phyloP scores from a whole-genome alignment of 139 green algal species.

The Eudorina sp. region DNA sequence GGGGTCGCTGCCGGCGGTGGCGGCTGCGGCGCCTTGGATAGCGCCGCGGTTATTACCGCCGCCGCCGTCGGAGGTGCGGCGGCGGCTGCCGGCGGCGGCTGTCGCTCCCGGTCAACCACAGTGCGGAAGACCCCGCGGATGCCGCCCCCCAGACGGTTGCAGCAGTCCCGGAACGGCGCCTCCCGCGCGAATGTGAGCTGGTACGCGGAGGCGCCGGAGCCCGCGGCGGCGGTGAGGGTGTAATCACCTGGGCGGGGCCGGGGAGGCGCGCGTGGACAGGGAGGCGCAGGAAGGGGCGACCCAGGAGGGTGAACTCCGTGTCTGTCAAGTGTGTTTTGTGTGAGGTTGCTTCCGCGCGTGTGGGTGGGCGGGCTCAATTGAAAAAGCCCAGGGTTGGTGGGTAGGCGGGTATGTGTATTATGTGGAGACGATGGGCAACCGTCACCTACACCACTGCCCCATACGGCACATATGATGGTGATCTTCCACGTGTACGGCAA shows the following conservation, averaged over 20 bases:
- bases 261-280: background rate
- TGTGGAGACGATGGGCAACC: too few relatives aligned
- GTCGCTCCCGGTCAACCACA: background rate
- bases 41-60: background rate
- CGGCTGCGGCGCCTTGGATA: background rate
- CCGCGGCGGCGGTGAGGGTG: background rate
- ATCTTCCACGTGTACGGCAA: too few relatives aligned
- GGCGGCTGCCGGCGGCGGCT: slow-evolving; percentile 16
- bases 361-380: too few relatives aligned
- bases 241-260: slow-evolving; percentile 42
- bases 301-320: too few relatives aligned
- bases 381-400: too few relatives aligned
- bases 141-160: slow-evolving; percentile 63
- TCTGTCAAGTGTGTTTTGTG: too few relatives aligned
- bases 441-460: too few relatives aligned
- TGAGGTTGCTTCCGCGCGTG: too few relatives aligned
- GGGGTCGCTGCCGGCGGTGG: background rate
- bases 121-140: slow-evolving; percentile 67
- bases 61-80: background rate
- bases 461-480: too few relatives aligned
- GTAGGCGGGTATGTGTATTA: too few relatives aligned
- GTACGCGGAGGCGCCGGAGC: background rate
- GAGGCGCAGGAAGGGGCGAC: background rate
- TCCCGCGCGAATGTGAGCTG: slow-evolving; percentile 56
- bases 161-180: slow-evolving; percentile 41